Conservation (phyloP, 108 stramenopile genomes). For the Nitzschia palea region DNA sequence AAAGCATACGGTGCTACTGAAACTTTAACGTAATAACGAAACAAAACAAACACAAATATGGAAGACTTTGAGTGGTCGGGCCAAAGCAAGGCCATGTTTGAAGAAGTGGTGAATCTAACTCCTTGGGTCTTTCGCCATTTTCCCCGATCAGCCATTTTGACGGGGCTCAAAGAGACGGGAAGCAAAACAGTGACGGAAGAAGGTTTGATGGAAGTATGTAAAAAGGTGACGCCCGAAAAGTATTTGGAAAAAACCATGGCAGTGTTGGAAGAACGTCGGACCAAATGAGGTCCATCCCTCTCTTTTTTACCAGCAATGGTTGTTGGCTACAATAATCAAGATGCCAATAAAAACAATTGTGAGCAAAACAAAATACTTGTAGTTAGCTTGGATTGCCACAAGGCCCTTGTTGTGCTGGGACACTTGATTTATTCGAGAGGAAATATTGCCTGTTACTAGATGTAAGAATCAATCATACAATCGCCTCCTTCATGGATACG, state of each 20-base stretch:
- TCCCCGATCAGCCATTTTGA: neutral
- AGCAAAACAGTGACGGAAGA: conserved; percentile 1
- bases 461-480: too few species aligned
- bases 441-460: too few species aligned
- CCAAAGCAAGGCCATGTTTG: neutral
- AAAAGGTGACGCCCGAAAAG: neutral
- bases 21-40: neutral
- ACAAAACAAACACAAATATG: neutral
- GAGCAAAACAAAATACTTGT: too few species aligned
- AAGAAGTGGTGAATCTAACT: neutral
- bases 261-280: neutral
- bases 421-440: too few species aligned
- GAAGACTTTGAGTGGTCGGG: neutral
- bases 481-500: too few species aligned
- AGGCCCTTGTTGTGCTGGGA: too few species aligned
- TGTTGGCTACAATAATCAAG: too few species aligned
- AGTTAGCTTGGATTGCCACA: too few species aligned
- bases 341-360: too few species aligned
- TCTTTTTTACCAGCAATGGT: too few species aligned
- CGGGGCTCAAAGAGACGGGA: neutral
- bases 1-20: too few species aligned
- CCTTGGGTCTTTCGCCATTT: neutral
- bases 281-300: neutral
- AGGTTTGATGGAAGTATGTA: neutral
- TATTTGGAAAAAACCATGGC: neutral